Base-by-base conservation (phyloP, 768 basidiomycete species). In the Neoboletus brunneissimus region DNA sequence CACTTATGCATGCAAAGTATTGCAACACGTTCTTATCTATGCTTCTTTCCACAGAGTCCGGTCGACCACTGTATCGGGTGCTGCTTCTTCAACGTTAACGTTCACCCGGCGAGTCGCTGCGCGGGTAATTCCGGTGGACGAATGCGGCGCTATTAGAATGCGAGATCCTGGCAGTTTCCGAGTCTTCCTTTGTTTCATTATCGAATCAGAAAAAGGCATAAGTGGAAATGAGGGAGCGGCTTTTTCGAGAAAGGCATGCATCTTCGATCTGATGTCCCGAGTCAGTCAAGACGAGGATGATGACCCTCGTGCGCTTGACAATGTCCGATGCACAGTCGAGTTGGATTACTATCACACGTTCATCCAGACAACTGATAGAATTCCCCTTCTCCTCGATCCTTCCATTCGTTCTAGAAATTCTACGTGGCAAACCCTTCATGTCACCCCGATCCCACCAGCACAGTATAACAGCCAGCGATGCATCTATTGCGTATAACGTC, bases 151-250 rank as follows among this genome's bases (percentile, higher is more conserved):
- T 3, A 47, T 43, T 25, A 29, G 27, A 48, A 35, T 40, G 22
- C 52, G 46, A 51, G 48, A 43, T 47, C 48, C 56, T 52, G 63
- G 59, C 54, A 58, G 47, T 27, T 65, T 23, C 65, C 62, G 63
- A 50, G 27, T 29, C 56, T 58, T 48, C 55, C 42, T 31, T 54
- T 37, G 37, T 47, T 48, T 48, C 29, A n/a, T 40, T 40, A 42
- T 37, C 44, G 18, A 25, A 51, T 47, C 25, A 27, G 29, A 40
- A 42, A 44, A 37, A 42, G 48, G 56, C 48, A 47, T 40, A 13
- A 55, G 35, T 27, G 45, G 47, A 57, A 62, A 47, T 34, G 35
- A 40, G 38, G 38, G 37, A 31, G 31, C 16, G 35, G 35, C 42
- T 2, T 34, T 13, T 22, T 44, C 18, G 18, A 13, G 40, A 32